Evolutionary conservation across 2,329 filamentous ascomycete species (phyloP).

Genomic region (Conoideocrella luteorostrata): DNA sequence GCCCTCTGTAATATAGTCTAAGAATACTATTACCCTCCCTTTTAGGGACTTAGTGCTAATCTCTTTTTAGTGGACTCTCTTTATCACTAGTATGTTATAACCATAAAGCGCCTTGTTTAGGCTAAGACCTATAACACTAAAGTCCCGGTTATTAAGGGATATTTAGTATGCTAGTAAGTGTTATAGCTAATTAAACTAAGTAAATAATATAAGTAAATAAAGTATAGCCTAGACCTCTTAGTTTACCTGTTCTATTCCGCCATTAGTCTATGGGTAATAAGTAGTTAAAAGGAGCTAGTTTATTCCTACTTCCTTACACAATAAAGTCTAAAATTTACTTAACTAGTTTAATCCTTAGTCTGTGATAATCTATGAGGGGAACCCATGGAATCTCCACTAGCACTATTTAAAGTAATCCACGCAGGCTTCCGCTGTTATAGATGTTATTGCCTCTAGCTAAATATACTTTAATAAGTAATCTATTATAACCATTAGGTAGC

Average conservation of each 20-base stretch:
- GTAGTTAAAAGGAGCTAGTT: slow-evolving; percentile 2
- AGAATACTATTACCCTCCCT: neutral
- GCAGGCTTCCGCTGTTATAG: slow-evolving; percentile 1
- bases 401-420: neutral
- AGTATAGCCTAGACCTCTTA: neutral
- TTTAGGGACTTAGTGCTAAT: neutral
- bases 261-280: slow-evolving; percentile 5
- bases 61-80: neutral
- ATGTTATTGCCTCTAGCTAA: slow-evolving; percentile 5
- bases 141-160: neutral
- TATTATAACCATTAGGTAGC: slow-evolving; percentile 7
- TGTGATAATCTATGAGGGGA: slow-evolving; percentile 2
- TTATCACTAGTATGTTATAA: neutral
- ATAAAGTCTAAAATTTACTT: neutral
- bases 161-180: neutral
- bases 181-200: neutral
- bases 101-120: neutral
- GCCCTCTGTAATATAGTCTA: neutral
- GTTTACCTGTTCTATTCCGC: neutral
- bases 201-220: slow-evolving; percentile 5
- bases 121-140: neutral
- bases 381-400: slow-evolving; percentile 4
- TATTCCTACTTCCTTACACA: slow-evolving; percentile 1
- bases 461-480: slow-evolving; percentile 5
- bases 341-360: neutral